phyloP scores from a whole-genome alignment of 176 grass and related monocot species.

The Cenchrus fungigraminus region DNA sequence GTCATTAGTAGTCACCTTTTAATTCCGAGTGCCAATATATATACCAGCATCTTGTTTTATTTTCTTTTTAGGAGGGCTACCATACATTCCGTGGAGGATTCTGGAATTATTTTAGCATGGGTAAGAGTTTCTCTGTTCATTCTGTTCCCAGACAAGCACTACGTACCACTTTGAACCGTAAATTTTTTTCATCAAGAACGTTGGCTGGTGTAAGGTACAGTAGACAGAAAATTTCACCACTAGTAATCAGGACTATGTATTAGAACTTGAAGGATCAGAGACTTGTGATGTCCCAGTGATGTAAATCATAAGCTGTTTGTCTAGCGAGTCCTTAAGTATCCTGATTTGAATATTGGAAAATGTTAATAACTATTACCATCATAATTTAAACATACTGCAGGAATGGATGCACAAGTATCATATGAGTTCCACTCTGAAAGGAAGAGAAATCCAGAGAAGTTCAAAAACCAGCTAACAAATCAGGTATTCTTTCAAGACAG shows the following conservation, averaged over 20 bases:
- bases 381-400: constrained; percentile 47
- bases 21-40: constrained; percentile 4
- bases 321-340: background rate
- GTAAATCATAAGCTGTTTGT: background rate
- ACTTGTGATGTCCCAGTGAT: background rate
- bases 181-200: background rate
- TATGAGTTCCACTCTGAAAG: constrained; percentile 94
- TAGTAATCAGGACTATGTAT: background rate
- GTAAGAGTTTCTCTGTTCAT: constrained; percentile 50
- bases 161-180: background rate
- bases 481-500: constrained; percentile 54
- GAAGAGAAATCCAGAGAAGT: constrained; percentile 91
- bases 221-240: background rate
- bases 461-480: constrained; percentile 90
- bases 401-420: constrained; percentile 96
- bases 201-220: background rate
- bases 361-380: background rate
- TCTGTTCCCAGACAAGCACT: background rate
- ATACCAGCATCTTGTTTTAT: constrained; percentile 4
- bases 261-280: background rate
- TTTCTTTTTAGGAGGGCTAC: constrained; percentile 69
- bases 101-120: constrained; percentile 99
- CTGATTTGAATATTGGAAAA: constrained; percentile 7
- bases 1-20: background rate
- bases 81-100: constrained; percentile 94